Evolutionary conservation across 495 filamentous ascomycete genomes (phyloP).

Genomic region (Evansstolkia leycettana): DNA sequence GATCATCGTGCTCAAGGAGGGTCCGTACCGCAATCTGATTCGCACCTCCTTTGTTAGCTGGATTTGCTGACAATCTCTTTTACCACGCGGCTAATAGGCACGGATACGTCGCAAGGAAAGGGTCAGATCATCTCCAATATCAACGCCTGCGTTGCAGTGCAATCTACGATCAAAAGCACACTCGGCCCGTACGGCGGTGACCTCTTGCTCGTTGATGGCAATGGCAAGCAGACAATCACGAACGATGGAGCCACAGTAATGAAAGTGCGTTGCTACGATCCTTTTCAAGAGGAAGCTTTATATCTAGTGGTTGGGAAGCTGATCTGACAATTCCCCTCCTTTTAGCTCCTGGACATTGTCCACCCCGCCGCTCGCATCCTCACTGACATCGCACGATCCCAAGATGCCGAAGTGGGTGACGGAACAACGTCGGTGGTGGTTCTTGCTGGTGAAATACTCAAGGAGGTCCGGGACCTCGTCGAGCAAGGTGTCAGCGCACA

Average conservation of each 20-base stretch:
- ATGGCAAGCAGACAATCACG: slow-evolving; percentile 93
- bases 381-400: slow-evolving; percentile 94
- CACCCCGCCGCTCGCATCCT: slow-evolving; percentile 96
- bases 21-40: slow-evolving; percentile 40
- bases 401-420: slow-evolving; percentile 98
- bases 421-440: slow-evolving; percentile 96
- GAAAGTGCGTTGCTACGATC: slow-evolving; percentile 59
- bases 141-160: slow-evolving; percentile 95
- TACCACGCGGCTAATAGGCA: slow-evolving; percentile 50
- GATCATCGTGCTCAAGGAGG: slow-evolving; percentile 96
- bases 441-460: slow-evolving; percentile 88
- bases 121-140: slow-evolving; percentile 98
- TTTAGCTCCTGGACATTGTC: slow-evolving; percentile 89
- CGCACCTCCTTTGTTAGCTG: neutral
- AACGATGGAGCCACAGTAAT: slow-evolving; percentile 99
- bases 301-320: no score
- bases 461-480: slow-evolving; percentile 88
- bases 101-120: slow-evolving; percentile 92
- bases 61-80: slow-evolving; percentile 6
- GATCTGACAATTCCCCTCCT: neutral
- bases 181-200: slow-evolving; percentile 97
- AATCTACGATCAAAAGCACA: slow-evolving; percentile 87
- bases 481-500: slow-evolving; percentile 96
- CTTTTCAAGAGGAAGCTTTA: no score
- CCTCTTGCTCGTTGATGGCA: slow-evolving; percentile 85